phyloP scores from a whole-genome alignment of 306 rosid genomes.

The Cicer pinnatifidum region DNA sequence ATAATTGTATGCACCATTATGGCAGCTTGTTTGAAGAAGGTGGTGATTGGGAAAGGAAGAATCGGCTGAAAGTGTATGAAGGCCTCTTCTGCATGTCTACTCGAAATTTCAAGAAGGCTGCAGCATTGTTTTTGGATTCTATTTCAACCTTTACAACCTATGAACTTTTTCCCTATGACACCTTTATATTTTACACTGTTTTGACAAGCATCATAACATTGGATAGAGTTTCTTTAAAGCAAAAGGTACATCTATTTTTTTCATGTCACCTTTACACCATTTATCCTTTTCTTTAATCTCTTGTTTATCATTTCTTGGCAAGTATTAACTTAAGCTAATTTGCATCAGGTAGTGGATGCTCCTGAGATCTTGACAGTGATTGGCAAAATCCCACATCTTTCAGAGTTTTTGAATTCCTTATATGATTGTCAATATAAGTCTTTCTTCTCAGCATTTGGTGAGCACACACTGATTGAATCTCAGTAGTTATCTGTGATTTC shows the following conservation, averaged over 20 bases:
- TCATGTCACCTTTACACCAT: background rate
- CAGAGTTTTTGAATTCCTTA: slow-evolving; percentile 81
- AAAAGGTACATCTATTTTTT: slow-evolving; percentile 64
- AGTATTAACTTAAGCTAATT: slow-evolving; percentile 25
- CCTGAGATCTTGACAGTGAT: slow-evolving; percentile 94
- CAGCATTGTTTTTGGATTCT: slow-evolving; percentile 82
- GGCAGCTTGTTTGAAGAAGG: slow-evolving; percentile 98
- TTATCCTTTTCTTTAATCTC: slow-evolving; percentile 2
- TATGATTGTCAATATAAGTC: slow-evolving; percentile 88
- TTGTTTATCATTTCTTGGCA: slow-evolving; percentile 8
- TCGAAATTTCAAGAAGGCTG: slow-evolving; percentile 91
- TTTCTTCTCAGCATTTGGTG: slow-evolving; percentile 90
- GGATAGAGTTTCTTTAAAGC: slow-evolving; percentile 95
- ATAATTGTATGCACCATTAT: slow-evolving; percentile 45
- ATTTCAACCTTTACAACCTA: slow-evolving; percentile 95
- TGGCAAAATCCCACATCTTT: slow-evolving; percentile 83
- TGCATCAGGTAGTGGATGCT: slow-evolving; percentile 87
- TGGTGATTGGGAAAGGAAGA: slow-evolving; percentile 99
- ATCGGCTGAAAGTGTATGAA: slow-evolving; percentile 91
- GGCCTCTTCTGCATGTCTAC: slow-evolving; percentile 93
- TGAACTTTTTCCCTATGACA: slow-evolving; percentile 86
- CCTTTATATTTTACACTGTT: slow-evolving; percentile 90
- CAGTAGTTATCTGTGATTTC: background rate
- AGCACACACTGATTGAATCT: slow-evolving; percentile 42
- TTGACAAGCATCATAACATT: slow-evolving; percentile 89